phyloP scores from a whole-genome alignment of 2,329 filamentous ascomycete genomes.

The Shiraia bambusicola region DNA sequence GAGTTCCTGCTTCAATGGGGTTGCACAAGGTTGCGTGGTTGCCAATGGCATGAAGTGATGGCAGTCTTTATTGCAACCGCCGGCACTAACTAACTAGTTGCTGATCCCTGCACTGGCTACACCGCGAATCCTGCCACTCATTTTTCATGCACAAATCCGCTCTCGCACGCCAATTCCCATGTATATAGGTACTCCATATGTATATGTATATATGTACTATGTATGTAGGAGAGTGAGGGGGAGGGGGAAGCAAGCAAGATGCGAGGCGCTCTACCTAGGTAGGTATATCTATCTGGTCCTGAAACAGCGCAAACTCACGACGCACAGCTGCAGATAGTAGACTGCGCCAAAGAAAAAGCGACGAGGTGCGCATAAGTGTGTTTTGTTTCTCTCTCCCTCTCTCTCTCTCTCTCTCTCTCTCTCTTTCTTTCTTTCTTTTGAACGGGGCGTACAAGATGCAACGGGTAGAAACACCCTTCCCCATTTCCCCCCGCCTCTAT shows the following conservation, averaged over 20 bases:
- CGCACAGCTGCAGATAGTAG: too few relatives aligned
- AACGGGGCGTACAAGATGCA: not conserved
- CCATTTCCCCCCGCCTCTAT: slow-evolving; percentile 1
- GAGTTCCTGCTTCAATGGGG: slow-evolving; percentile 10
- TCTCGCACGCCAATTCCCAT: slow-evolving; percentile 8
- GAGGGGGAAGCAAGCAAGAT: too few relatives aligned
- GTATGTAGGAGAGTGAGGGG: too few relatives aligned
- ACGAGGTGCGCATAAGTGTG: not conserved
- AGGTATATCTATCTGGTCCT: too few relatives aligned
- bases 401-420: slow-evolving; percentile 7
- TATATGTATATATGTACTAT: too few relatives aligned
- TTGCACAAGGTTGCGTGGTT: slow-evolving; percentile 16
- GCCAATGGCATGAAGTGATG: slow-evolving; percentile 18
- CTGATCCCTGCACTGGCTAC: slow-evolving; percentile 27
- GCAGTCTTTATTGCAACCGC: slow-evolving; percentile 33
- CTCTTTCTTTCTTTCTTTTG: too few relatives aligned
- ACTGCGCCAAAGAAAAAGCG: too few relatives aligned
- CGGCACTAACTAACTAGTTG: slow-evolving; percentile 33
- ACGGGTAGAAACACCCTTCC: slow-evolving; percentile 11
- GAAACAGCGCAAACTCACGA: too few relatives aligned
- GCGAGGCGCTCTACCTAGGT: too few relatives aligned
- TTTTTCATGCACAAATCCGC: slow-evolving; percentile 6
- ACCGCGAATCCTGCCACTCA: slow-evolving; percentile 28
- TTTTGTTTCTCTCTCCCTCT: too few relatives aligned
- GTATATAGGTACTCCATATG: too few relatives aligned